Evolutionary conservation across 2,329 filamentous ascomycete genomes (phyloP).

Genomic region (Ascochyta koolunga): DNA sequence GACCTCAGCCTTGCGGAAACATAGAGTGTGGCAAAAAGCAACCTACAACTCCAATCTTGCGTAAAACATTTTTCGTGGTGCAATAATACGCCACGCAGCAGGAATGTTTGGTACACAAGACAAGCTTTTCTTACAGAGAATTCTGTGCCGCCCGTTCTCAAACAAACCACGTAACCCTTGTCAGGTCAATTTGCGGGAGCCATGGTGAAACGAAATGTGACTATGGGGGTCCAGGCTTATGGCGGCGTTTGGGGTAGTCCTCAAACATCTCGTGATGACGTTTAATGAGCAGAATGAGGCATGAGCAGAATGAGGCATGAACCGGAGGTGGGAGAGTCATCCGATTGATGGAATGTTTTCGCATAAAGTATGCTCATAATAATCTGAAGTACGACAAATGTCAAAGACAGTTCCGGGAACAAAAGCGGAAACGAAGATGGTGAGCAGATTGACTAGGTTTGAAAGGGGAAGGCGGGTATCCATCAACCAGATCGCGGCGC

Average conservation of each 20-base stretch:
- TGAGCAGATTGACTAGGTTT: conserved; percentile 2
- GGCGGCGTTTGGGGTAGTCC: conserved; percentile 8
- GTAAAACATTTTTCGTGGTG: background rate
- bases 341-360: conserved; percentile 30
- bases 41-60: background rate
- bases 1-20: background rate
- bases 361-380: background rate
- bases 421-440: background rate
- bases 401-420: conserved; percentile 4
- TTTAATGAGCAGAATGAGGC: background rate
- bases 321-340: background rate
- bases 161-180: conserved; percentile 15
- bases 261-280: conserved; percentile 5
- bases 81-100: conserved; percentile 5
- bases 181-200: conserved; percentile 18
- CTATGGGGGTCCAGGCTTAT: conserved; percentile 16
- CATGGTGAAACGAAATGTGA: conserved; percentile 28
- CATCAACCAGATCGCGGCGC: background rate
- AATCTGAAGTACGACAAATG: conserved; percentile 1
- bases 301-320: background rate
- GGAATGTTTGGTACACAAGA: background rate
- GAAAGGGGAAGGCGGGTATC: background rate
- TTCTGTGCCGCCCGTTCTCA: conserved; percentile 13
- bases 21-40: background rate
- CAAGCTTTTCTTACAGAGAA: conserved; percentile 19